Conservation (phyloP, 495 filamentous ascomycete genomes). For the Penicillium daleae region DNA sequence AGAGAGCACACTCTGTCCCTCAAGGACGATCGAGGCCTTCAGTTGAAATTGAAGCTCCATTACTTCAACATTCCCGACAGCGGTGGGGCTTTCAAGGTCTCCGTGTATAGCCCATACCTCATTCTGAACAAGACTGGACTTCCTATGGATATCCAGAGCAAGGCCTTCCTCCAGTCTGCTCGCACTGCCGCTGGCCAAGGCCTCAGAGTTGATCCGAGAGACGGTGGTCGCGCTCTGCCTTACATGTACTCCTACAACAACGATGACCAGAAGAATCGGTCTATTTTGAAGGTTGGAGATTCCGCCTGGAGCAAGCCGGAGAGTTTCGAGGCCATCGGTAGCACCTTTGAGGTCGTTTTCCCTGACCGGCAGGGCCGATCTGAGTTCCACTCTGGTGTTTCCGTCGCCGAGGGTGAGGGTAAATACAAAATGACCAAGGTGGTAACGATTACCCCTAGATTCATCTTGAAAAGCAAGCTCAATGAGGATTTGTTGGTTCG, state of each 20-base stretch:
- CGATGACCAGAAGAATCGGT: conserved; percentile 88
- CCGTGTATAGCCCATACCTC: conserved; percentile 90
- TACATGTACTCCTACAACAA: conserved; percentile 94
- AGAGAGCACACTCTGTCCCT: conserved; percentile 79
- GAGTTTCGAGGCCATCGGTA: conserved; percentile 98
- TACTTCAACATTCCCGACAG: conserved; percentile 92
- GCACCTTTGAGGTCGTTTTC: conserved; percentile 81
- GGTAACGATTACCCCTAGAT: conserved; percentile 89
- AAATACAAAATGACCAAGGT: conserved; percentile 98
- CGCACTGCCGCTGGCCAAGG: conserved; percentile 80
- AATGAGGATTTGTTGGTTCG: conserved; percentile 85
- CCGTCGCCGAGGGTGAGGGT: conserved; percentile 86
- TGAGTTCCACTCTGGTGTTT: conserved; percentile 89
- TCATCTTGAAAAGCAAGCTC: conserved; percentile 91
- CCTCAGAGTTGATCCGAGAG: conserved; percentile 54
- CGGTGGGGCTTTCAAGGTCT: conserved; percentile 94
- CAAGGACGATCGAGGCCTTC: conserved; percentile 79
- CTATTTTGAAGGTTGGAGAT: conserved; percentile 80
- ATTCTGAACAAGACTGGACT: conserved; percentile 94
- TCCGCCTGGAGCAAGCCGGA: conserved; percentile 96
- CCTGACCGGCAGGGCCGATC: conserved; percentile 69
- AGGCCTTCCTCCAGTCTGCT: conserved; percentile 79
- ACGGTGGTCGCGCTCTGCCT: conserved; percentile 66
- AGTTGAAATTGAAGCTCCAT: conserved; percentile 81
- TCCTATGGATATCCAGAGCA: conserved; percentile 84